These are phyloP conservation scores for Porpolomopsis calyptriformis DNA, from an alignment of 768 basidiomycete species.

Conservation along the genomic window DNA sequence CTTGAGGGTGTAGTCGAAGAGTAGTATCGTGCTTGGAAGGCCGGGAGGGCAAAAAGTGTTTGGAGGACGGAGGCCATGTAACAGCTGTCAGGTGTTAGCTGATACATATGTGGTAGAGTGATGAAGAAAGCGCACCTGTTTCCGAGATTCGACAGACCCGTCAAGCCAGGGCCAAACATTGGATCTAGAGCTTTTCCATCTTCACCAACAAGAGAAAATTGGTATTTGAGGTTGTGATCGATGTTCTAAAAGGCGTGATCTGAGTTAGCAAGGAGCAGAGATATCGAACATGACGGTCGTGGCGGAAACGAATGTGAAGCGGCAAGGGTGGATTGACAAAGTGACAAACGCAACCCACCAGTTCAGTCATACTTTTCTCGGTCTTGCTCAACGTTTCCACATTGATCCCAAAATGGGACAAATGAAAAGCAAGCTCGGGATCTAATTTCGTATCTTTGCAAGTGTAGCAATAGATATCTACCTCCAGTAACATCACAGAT, in stretches of 20 bases:
- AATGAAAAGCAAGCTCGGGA: conserved; percentile 61
- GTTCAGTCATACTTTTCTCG: conserved; percentile 93
- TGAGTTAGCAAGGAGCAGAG: too few relatives aligned
- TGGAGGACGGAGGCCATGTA: conserved; percentile 96
- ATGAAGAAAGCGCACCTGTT: conserved; percentile 43
- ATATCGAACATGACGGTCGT: too few relatives aligned
- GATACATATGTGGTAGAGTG: too few relatives aligned
- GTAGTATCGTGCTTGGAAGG: conserved; percentile 68
- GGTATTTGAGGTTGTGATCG: conserved; percentile 90
- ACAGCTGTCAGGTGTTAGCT: conserved; percentile 44
- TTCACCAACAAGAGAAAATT: conserved; percentile 83
- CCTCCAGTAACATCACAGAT: neutral
- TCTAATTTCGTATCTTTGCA: conserved; percentile 81
- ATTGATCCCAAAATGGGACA: conserved; percentile 80
- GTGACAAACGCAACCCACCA: conserved; percentile 37
- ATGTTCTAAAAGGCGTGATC: conserved; percentile 71
- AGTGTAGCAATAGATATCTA: conserved; percentile 88
- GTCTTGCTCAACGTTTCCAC: conserved; percentile 77
- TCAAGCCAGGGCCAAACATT: conserved; percentile 79
- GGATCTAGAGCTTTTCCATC: conserved; percentile 83
- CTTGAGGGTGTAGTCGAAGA: conserved; percentile 12
- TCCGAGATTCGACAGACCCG: conserved; percentile 85
- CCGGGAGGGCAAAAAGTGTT: conserved; percentile 67
- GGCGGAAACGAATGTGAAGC: too few relatives aligned
- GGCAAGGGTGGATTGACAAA: too few relatives aligned